Base-by-base conservation (phyloP, 2,329 filamentous ascomycete genomes). In the Fusarium metavorans region DNA sequence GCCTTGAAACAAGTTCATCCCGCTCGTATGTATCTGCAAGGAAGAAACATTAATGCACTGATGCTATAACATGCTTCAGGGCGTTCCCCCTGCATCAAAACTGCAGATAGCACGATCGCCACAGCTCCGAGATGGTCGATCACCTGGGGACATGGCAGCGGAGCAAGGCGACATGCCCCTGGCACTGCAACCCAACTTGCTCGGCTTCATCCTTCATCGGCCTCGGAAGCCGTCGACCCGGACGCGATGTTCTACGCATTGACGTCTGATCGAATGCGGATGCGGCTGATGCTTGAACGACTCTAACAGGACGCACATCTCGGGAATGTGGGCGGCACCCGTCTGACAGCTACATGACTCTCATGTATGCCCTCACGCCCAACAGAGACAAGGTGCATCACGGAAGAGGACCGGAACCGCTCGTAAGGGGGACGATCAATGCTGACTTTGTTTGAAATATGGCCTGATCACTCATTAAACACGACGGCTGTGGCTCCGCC, bases 401-500 rank as follows among this genome's bases (percentile, higher is more conserved):
- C 37, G 39, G 41, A 75, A 63, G 45, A 43, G 41, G 58, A 37
- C 30, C 27, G 57, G 23, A 34, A 32, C 23, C 18, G 14, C 13
- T 27, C 23, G 43, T 8, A 23, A 54, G 59, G 68, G 41, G 41
- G 30, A n/a, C 27, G 35, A 27, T 41, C 50, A 58, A 66, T 52
- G 14, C 39, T 32, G 43, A 27, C 10, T 32, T 41, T 61, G 18
- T 57, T 61, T 39, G 27, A 64, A 35, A 27, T 20, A 39, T 39
- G 37, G 62, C 27, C 34, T 37, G 48, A 41, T 75, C 67, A 76
- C 79, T 88, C 85, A 68, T 85, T 81, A 76, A 89, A 90, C 43
- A 88, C 81, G 16, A 86, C 85, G 35, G 83, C 82, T 35, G 85
- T 88, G 27, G 87, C 83, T 72, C 84, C 80, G 25, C 87, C 87